Base-by-base conservation (phyloP, 1,139 yeast species). In the Pichiaceae sp. region DNA sequence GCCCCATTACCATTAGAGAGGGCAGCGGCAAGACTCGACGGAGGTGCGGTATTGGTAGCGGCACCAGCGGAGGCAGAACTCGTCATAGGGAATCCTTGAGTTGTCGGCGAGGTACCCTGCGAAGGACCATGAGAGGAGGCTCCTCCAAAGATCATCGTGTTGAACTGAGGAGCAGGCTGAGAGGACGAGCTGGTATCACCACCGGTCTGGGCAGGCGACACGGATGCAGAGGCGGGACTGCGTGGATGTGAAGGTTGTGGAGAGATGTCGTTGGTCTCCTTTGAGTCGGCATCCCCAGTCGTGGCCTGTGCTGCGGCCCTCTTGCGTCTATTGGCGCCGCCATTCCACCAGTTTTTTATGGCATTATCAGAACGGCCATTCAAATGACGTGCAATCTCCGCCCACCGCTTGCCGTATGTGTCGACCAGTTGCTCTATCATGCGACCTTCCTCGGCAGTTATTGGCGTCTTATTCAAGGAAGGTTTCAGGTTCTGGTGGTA, bases 321-420 rank as follows among this genome's bases (percentile, higher is more conserved):
- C 48, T 86, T 69, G 45, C 94, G 63, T 42, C 93, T 68, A 51
- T 82, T 84, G 15, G 93, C 89, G 11, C 94, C 93, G 6, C 95
- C 94, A 53, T 87, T 87, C 96, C 95, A 87, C 96, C 96, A 87
- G 60, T 86, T 86, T 56, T 87, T 87, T 49, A 87, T 85, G 21
- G 95, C 91, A 57, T 87, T 87, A 59, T 87, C 96, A 15, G 85
- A 74, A 38, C 96, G 66, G 2, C 95, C 95, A 46, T 83, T 80
- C 43, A 87, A 62, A 57, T 85, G 95, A 37, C 95, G 72, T 19
- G 95, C 86, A 36, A 87, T 87, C 54, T 85, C 95, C 1, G 96
- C 96, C 96, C 96, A 87, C 52, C 84, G 75, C 58, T 86, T 85
- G 36, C 96, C 96, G 54, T 83, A 75, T 47, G 76, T 74, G 9